Base-by-base conservation (phyloP, 805 yeast genomes). In the Metschnikowia aberdeeniae region DNA sequence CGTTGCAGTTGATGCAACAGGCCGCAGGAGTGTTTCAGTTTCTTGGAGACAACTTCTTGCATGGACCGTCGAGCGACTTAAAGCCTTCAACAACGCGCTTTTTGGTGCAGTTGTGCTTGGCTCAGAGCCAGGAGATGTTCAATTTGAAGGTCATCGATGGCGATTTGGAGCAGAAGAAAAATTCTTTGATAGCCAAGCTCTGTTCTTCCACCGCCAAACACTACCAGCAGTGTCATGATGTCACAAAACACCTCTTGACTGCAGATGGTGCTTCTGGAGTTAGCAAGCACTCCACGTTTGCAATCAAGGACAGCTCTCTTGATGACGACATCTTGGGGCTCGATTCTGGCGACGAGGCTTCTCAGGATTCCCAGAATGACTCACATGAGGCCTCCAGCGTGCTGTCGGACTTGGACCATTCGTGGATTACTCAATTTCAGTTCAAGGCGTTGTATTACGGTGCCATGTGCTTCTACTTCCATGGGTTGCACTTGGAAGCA, bases 81-180 rank as follows among this genome's bases (percentile, higher is more conserved):
- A 72, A 76, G 48, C 85, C 84, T 29, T 79, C 83, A 19, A 81
- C 88, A 0, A 78, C 87, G 8, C 73, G 74, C 34, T 82, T 87
- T 30, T 72, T 92, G 41, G 61, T 74, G 12, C 76, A 75, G 51
- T 62, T 90, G 44, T 80, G 84, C 79, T 68, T 89, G 44, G 93
- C 95, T 0, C 96, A 92, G 62, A 88, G 93, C 3, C 97, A 90
- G 60, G 97, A 93, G 53, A 76, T 85, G 6, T 90, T 92, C 60
- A 66, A 84, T 3, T 61, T 82, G 56, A 84, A 80, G 52, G 78
- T 81, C 7, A 59, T 88, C 31, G 72, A 68, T 45, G 74, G 71
- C 7, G 79, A 75, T 44, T 60, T 76, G 6, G 77, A 75, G 36
- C 75, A 68, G 47, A 59, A 58, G 54, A 85, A 86, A 58, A 80